phyloP scores from a whole-genome alignment of 2,329 filamentous ascomycete genomes.

The Sporothrix pallida region DNA sequence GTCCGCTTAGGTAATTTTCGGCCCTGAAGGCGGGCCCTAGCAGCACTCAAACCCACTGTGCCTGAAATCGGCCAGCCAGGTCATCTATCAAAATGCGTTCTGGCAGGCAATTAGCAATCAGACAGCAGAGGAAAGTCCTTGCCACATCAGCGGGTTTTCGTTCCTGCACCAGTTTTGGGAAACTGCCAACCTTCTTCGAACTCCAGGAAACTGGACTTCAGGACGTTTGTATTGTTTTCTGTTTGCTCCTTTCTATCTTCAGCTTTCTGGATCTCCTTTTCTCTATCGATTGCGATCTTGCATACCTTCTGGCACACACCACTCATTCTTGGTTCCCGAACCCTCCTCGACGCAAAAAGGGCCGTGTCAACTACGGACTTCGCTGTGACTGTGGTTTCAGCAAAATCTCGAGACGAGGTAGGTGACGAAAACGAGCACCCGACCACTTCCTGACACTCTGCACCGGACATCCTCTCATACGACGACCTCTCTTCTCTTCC shows the following conservation, averaged over 20 bases:
- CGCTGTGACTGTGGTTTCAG: conserved; percentile 16
- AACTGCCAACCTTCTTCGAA: not conserved
- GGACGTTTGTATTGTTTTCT: conserved; percentile 21
- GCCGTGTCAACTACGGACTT: not conserved
- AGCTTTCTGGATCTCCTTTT: not conserved
- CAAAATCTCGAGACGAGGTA: conserved; percentile 28
- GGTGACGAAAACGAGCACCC: conserved; percentile 15
- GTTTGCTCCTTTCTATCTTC: not conserved
- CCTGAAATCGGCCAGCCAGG: not conserved
- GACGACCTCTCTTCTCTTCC: not conserved
- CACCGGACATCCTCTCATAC: not conserved
- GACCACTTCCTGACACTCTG: not conserved
- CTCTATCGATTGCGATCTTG: not conserved
- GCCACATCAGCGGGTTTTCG: conserved; percentile 32
- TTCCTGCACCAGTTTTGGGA: conserved; percentile 22
- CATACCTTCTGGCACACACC: conserved; percentile 7
- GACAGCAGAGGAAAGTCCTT: conserved; percentile 27
- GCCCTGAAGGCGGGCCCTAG: conserved; percentile 3
- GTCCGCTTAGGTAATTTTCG: conserved; percentile 35
- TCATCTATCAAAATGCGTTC: conserved; percentile 28
- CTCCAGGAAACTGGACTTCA: not conserved
- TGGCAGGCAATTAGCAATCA: conserved; percentile 35
- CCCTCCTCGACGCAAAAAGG: not conserved
- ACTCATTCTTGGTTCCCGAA: conserved; percentile 1
- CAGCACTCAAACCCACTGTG: conserved; percentile 1